phyloP scores from a whole-genome alignment of 139 green algal species.

The Nannochloris sp. region DNA sequence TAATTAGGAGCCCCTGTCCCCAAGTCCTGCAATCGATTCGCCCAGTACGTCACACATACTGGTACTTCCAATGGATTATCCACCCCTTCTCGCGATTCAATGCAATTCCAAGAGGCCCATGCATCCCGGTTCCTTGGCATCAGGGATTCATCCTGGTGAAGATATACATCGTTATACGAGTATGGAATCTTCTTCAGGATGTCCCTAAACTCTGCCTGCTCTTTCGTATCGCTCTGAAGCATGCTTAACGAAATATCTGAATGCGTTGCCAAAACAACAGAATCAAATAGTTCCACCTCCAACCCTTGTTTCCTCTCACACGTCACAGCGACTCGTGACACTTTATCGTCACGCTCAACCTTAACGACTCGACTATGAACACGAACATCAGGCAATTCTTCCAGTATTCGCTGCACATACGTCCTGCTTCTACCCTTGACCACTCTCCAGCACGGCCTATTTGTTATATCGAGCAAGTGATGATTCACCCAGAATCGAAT shows the following conservation, averaged over 20 bases:
- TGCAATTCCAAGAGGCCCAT: slow-evolving; percentile 90
- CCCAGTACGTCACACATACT: slow-evolving; percentile 88
- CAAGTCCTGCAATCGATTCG: slow-evolving; percentile 80
- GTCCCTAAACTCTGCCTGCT: slow-evolving; percentile 32
- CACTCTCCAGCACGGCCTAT: slow-evolving; percentile 82
- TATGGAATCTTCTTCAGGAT: slow-evolving; percentile 76
- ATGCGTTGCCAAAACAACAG: slow-evolving; percentile 79
- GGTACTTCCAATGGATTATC: slow-evolving; percentile 11
- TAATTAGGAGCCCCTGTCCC: slow-evolving; percentile 48
- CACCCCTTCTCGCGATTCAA: slow-evolving; percentile 25
- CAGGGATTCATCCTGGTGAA: slow-evolving; percentile 71
- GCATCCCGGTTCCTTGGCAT: slow-evolving; percentile 63
- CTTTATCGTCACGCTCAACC: no score
- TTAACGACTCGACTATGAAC: slow-evolving; percentile 33
- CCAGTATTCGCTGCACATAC: slow-evolving; percentile 67
- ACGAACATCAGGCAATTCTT: slow-evolving; percentile 66
- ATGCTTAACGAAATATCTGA: slow-evolving; percentile 60
- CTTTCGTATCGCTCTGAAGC: slow-evolving; percentile 25
- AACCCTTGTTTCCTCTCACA: background rate
- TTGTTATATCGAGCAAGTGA: slow-evolving; percentile 84
- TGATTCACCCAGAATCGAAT: slow-evolving; percentile 95
- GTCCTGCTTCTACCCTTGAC: slow-evolving; percentile 62
- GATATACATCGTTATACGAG: slow-evolving; percentile 72
- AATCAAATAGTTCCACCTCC: slow-evolving; percentile 50
- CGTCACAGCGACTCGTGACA: background rate